Percentiles rank a stretch among this genome's conserved stretches.
Conservation (phyloP, 2,329 filamentous ascomycete genomes). For the Fusarium irregulare region DNA sequence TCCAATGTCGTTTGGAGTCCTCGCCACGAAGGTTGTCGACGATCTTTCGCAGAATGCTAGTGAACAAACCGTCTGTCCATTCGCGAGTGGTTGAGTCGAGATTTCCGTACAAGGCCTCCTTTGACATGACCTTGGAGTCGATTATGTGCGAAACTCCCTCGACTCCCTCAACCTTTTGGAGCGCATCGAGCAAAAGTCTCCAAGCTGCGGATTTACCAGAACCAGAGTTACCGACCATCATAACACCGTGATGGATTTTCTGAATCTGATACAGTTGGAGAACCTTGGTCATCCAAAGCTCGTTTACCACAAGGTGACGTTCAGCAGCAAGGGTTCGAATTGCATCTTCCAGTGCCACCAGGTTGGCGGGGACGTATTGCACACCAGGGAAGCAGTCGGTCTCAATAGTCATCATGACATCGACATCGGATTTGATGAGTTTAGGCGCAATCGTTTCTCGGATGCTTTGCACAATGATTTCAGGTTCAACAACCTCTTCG, state of each 20-base stretch:
- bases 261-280: slow-evolving; percentile 98
- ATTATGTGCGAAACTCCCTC: slow-evolving; percentile 98
- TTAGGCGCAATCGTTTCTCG: slow-evolving; percentile 99
- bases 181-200: slow-evolving; percentile 89
- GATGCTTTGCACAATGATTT: slow-evolving; percentile 98
- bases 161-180: slow-evolving; percentile 89
- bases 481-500: slow-evolving; percentile 85
- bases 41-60: slow-evolving; percentile 96
- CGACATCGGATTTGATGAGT: slow-evolving; percentile 90
- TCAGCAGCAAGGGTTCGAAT: slow-evolving; percentile 86
- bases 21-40: slow-evolving; percentile 98
- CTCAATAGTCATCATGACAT: slow-evolving; percentile 88
- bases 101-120: slow-evolving; percentile 95
- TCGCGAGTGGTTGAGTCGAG: slow-evolving; percentile 96
- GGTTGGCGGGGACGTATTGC: slow-evolving; percentile 88
- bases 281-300: slow-evolving; percentile 97
- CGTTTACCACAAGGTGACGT: slow-evolving; percentile 87
- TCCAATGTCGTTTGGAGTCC: slow-evolving; percentile 97
- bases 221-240: slow-evolving; percentile 99
- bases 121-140: slow-evolving; percentile 99
- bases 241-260: slow-evolving; percentile 97
- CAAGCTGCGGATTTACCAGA: slow-evolving; percentile 96
- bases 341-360: slow-evolving; percentile 81
- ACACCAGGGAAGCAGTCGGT: slow-evolving; percentile 89
- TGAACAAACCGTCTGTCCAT: slow-evolving; percentile 99